Conservation (phyloP, 495 filamentous ascomycete species). For the Astrocystis sublimbata region DNA sequence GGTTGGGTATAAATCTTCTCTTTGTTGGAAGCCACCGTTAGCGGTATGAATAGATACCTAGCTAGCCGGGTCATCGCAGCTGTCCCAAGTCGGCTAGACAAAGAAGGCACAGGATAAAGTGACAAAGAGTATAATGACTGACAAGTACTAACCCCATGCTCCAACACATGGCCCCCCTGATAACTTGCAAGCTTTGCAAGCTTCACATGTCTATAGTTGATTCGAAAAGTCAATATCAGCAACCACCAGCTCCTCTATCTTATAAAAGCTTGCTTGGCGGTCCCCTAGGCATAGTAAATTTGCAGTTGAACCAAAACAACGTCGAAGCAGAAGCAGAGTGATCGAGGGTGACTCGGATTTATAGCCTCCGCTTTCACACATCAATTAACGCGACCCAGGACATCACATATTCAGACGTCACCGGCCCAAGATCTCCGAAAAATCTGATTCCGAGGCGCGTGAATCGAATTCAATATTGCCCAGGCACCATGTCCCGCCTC, state of each 20-base stretch:
- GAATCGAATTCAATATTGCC: background rate
- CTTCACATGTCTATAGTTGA: too few species aligned
- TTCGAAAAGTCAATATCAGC: too few species aligned
- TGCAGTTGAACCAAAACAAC: too few species aligned
- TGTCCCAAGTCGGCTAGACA: background rate
- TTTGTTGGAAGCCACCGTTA: constrained; percentile 12
- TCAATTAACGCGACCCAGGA: background rate
- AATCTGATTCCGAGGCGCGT: background rate
- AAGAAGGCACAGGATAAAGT: background rate
- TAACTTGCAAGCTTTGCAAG: background rate
- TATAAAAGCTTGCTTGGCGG: too few species aligned
- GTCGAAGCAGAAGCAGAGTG: background rate
- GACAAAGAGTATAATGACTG: background rate
- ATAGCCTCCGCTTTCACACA: background rate
- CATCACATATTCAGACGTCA: too few species aligned
- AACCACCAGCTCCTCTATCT: too few species aligned
- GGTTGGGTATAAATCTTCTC: background rate
- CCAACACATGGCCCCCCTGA: background rate
- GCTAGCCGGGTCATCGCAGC: background rate
- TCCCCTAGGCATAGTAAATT: too few species aligned
- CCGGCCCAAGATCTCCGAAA: background rate
- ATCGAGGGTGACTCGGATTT: background rate
- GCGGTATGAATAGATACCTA: background rate
- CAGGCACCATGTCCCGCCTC: background rate
- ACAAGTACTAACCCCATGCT: background rate